Evolutionary conservation across 2,329 filamentous ascomycete genomes (phyloP), one percentile per base, ranked within the genome.

Genomic region (Pyrenophora graminea): DNA sequence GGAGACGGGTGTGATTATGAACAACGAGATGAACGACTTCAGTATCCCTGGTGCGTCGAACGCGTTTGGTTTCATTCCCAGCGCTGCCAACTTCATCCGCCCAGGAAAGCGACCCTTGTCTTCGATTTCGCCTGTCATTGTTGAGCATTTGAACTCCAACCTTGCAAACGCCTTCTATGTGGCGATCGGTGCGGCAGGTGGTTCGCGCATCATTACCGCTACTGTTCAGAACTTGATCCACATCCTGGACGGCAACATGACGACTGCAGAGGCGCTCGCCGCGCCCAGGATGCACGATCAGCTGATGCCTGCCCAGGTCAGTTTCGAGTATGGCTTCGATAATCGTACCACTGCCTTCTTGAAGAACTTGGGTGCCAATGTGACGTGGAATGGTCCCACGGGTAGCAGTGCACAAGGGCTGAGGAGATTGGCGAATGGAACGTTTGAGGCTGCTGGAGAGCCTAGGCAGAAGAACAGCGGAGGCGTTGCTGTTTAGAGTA

Each of bases 11-110:
- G 81, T 96, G 51, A 90, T 95, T 48, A 84, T 95, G 77, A 73
- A 79, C 71, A 77, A 80, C 56, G 77, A 77, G 49, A 76, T 76
- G 73, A 74, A 74, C 55, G 68, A 70, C 43, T 97, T 97, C 77
- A 90, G 87, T 41, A 91, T 96, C 63, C 92, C 93, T 0, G 84
- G 84, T 45, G 77, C 81, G 1, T 81, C 80, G 51, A 96, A 96
- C 70, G 85, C 86, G 21, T 97, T 97, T 69, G 91, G 91, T 45
- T 96, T 91, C 75, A 82, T 87, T 38, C 91, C 93, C 1, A 87
- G 85, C 0, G 83, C 85, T 3, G 82, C 86, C 38, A 97, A 97
- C 79, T 97, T 85, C 70, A 85, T 97, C 70, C 82, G 85, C 4
- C 85, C 90, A 0, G 81, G 84, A 40, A 97, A 97, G 74, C 84